A percentile compares a stretch with the other conserved stretches of the same genome.
Conservation (phyloP, 148 eudicot species). For the Rhododendron griersonianum region DNA sequence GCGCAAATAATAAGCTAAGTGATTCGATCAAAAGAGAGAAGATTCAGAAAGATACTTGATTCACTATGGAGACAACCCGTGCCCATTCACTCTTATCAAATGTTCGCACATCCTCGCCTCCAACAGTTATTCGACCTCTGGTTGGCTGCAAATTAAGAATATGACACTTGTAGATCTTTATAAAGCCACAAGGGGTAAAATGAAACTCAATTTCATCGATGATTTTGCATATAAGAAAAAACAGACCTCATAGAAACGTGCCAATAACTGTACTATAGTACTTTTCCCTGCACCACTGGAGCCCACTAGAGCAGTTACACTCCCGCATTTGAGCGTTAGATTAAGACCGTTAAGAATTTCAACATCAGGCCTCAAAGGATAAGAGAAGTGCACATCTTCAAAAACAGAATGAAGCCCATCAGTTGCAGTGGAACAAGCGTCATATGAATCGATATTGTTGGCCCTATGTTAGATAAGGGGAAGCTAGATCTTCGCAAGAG, state of each 20-base stretch:
- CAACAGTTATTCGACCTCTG: conserved; percentile 76
- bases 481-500: not conserved
- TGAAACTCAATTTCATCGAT: not conserved
- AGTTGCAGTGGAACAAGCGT: not conserved
- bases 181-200: not conserved
- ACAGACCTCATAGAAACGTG: conserved; percentile 92
- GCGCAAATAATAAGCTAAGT: not conserved
- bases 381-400: conserved; percentile 89
- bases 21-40: not conserved
- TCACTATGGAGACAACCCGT: conserved; percentile 82
- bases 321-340: conserved; percentile 72
- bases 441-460: not conserved
- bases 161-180: conserved; percentile 9
- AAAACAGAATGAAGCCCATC: not conserved
- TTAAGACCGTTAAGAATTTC: conserved; percentile 70
- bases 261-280: conserved; percentile 90
- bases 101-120: conserved; percentile 86
- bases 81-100: conserved; percentile 99
- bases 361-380: conserved; percentile 93
- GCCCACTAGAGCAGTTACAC: conserved; percentile 94
- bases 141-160: conserved; percentile 60
- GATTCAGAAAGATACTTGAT: conserved; percentile 49
- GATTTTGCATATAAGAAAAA: not conserved
- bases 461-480: not conserved
- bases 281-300: conserved; percentile 99